Conservation (phyloP, 78 protist genomes). For the Corallochytrium limacisporum region DNA sequence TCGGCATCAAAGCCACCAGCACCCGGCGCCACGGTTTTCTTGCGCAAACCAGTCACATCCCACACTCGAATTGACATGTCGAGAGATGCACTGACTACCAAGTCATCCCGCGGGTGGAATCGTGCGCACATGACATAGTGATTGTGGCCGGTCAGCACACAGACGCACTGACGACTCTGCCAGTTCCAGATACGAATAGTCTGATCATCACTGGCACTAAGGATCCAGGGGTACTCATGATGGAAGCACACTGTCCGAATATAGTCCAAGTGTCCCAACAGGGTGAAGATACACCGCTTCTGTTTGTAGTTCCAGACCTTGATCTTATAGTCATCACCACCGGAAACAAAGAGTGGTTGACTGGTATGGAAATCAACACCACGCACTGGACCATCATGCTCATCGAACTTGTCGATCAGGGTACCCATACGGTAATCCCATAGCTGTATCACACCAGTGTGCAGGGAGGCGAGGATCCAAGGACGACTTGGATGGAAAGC, state of each 20-base stretch:
- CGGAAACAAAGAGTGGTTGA: constrained; percentile 97
- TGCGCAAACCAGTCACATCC: constrained; percentile 80
- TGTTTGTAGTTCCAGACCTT: constrained; percentile 96
- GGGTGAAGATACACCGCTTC: constrained; percentile 85
- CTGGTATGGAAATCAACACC: constrained; percentile 87
- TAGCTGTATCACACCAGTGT: constrained; percentile 90
- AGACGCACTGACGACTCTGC: constrained; percentile 80
- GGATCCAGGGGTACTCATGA: constrained; percentile 90
- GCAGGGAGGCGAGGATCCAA: constrained; percentile 87
- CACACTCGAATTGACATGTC: constrained; percentile 96
- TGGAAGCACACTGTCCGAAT: constrained; percentile 94
- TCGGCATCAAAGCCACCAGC: neutral
- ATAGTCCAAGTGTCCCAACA: constrained; percentile 93
- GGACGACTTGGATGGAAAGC: constrained; percentile 95
- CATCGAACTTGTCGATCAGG: constrained; percentile 86
- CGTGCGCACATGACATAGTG: constrained; percentile 98
- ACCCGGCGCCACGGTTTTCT: constrained; percentile 39
- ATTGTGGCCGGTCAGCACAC: constrained; percentile 94
- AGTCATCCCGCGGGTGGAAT: constrained; percentile 90
- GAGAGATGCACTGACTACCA: constrained; percentile 91
- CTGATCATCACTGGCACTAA: constrained; percentile 91
- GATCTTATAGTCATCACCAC: constrained; percentile 97
- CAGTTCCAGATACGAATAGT: constrained; percentile 98
- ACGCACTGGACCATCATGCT: constrained; percentile 99
- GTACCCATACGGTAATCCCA: constrained; percentile 95